phyloP scores from a whole-genome alignment of 1,139 yeast genomes.

The Lodderomyces orthopsilosis region DNA sequence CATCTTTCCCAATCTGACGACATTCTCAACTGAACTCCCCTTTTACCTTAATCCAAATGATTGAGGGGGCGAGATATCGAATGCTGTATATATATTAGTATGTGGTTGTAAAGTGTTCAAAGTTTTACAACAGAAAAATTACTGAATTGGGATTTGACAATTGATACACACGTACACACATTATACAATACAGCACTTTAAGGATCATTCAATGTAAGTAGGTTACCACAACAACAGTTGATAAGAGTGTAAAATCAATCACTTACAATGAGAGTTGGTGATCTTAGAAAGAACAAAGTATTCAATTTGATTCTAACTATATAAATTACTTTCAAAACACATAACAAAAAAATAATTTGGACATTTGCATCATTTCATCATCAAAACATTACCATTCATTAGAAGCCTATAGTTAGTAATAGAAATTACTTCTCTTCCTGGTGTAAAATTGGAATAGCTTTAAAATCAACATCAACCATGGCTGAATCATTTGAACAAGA shows the following conservation, averaged over 20 bases:
- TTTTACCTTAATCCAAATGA: too few relatives aligned
- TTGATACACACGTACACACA: background rate
- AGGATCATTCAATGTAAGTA: too few relatives aligned
- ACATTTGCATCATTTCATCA: background rate
- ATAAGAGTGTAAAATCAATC: too few relatives aligned
- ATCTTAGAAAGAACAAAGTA: too few relatives aligned
- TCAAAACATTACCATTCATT: background rate
- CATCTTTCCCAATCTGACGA: background rate
- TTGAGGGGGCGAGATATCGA: too few relatives aligned
- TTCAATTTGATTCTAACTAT: too few relatives aligned
- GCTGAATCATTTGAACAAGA: constrained; percentile 61
- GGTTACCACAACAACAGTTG: background rate
- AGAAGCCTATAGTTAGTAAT: too few relatives aligned
- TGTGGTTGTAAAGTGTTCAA: background rate
- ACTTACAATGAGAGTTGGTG: too few relatives aligned
- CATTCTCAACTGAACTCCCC: too few relatives aligned
- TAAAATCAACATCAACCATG: constrained; percentile 57
- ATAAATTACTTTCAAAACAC: background rate
- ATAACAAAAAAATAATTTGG: background rate
- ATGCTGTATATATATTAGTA: too few relatives aligned
- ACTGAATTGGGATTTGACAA: background rate
- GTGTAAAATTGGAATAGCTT: constrained; percentile 35
- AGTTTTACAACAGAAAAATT: background rate
- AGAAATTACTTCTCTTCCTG: too few relatives aligned
- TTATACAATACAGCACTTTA: too few relatives aligned